Percentiles rank a stretch among this genome's conserved stretches.
Conservation (phyloP, 225 moss, liverwort and hornwort genomes). For the Rhytidiadelphus loreus region DNA sequence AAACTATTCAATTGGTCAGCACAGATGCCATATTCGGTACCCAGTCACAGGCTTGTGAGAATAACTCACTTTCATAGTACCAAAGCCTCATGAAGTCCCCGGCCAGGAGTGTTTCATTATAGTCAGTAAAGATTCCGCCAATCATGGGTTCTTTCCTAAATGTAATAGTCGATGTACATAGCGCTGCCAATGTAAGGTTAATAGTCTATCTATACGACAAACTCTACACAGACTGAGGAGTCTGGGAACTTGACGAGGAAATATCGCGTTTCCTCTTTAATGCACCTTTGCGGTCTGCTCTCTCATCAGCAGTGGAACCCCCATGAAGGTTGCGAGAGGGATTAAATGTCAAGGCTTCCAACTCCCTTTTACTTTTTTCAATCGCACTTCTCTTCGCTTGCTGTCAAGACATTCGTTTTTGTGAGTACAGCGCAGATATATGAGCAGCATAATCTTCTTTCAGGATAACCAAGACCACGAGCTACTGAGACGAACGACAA, state of each 20-base stretch:
- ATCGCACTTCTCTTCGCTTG: slow-evolving; percentile 21
- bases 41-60: not conserved
- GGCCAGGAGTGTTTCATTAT: not conserved
- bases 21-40: not conserved
- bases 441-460: not conserved
- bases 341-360: slow-evolving; percentile 33
- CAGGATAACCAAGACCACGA: not conserved
- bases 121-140: not conserved
- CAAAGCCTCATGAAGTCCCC: not conserved
- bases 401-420: slow-evolving; percentile 14
- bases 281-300: not conserved
- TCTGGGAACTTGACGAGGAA: slow-evolving; percentile 9
- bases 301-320: not conserved
- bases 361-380: slow-evolving; percentile 15
- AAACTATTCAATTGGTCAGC: not conserved
- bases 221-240: slow-evolving; percentile 1
- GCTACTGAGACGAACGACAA: not conserved
- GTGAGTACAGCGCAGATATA: not conserved
- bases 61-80: not conserved
- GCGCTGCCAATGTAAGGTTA: not conserved
- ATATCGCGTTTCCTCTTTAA: slow-evolving; percentile 22
- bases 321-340: slow-evolving; percentile 13
- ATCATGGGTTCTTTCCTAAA: not conserved
- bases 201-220: not conserved
- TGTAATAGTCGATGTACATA: not conserved